Percentiles rank a stretch among this genome's conserved stretches.
Evolutionary conservation across 305 asterid genomes (phyloP).

Genomic region (Fraxinus paxiana): DNA sequence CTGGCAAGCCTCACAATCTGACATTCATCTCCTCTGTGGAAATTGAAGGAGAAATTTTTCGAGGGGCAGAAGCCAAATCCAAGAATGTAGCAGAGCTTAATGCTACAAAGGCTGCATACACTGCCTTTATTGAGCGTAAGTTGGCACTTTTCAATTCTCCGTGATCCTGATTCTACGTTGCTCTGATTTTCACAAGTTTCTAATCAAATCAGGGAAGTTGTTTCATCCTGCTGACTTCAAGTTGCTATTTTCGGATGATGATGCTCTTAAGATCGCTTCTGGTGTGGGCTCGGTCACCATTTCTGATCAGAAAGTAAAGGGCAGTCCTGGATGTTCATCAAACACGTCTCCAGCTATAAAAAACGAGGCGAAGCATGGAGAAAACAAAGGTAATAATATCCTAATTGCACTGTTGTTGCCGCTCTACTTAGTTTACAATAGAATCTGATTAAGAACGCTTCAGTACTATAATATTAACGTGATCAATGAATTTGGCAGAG

Average conservation of each 20-base stretch:
- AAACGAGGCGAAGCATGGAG: background rate
- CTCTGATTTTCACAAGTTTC: background rate
- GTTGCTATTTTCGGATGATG: slow-evolving; percentile 4
- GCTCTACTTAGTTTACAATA: background rate
- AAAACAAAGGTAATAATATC: slow-evolving; percentile 1
- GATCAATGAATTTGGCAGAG: slow-evolving; percentile 13
- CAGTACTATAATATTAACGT: background rate
- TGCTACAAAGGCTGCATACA: slow-evolving; percentile 56
- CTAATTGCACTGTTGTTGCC: background rate
- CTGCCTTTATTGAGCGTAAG: slow-evolving; percentile 32
- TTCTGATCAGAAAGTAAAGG: slow-evolving; percentile 15
- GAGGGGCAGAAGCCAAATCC: slow-evolving; percentile 37
- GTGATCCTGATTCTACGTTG: background rate
- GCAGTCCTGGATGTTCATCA: slow-evolving; percentile 3
- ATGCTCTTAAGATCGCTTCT: slow-evolving; percentile 24
- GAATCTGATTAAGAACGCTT: background rate
- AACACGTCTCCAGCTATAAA: background rate
- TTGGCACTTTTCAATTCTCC: background rate
- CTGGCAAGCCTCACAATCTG: slow-evolving; percentile 14
- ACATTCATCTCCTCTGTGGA: slow-evolving; percentile 37
- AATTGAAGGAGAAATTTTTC: slow-evolving; percentile 39
- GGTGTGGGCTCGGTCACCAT: slow-evolving; percentile 16
- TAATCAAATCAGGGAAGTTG: slow-evolving; percentile 25
- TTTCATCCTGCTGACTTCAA: slow-evolving; percentile 3
- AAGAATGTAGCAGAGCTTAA: slow-evolving; percentile 45